Evolutionary conservation across 192 early-diverging fungal species (phyloP).

Genomic region (Umbelopsis ramanniana): DNA sequence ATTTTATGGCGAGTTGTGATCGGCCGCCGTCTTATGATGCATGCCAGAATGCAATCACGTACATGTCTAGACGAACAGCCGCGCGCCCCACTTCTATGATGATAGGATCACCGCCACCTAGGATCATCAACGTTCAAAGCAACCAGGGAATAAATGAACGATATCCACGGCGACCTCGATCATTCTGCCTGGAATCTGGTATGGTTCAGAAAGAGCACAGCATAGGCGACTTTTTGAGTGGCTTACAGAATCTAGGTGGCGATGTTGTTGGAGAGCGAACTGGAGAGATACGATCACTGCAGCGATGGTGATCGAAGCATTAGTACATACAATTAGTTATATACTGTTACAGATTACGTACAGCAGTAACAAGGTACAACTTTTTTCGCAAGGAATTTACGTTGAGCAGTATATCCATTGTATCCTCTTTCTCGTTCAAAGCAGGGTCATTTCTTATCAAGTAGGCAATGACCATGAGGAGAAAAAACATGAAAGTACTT

Average conservation of each 20-base stretch:
- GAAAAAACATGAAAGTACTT: too few relatives aligned
- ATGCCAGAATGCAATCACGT: not conserved
- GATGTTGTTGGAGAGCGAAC: conserved; percentile 40
- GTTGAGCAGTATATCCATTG: too few relatives aligned
- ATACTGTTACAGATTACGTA: too few relatives aligned
- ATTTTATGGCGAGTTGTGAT: not conserved
- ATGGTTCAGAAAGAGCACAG: conserved; percentile 1
- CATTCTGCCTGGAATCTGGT: conserved; percentile 21
- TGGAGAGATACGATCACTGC: conserved; percentile 20
- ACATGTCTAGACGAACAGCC: not conserved
- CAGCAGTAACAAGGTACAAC: too few relatives aligned
- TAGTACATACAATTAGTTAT: not conserved
- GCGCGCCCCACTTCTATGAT: not conserved
- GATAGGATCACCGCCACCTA: conserved; percentile 15
- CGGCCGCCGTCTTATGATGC: not conserved
- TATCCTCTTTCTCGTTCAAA: too few relatives aligned
- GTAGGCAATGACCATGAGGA: too few relatives aligned
- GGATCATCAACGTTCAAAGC: conserved; percentile 18
- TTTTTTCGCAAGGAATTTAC: too few relatives aligned
- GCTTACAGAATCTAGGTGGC: conserved; percentile 36
- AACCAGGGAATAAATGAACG: not conserved
- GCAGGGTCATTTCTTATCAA: too few relatives aligned
- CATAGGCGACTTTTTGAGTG: conserved; percentile 42
- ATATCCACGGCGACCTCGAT: conserved; percentile 1
- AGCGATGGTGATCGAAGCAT: not conserved